Conservation (phyloP, 345 rosid species). For the Eucalyptus cloeziana region DNA sequence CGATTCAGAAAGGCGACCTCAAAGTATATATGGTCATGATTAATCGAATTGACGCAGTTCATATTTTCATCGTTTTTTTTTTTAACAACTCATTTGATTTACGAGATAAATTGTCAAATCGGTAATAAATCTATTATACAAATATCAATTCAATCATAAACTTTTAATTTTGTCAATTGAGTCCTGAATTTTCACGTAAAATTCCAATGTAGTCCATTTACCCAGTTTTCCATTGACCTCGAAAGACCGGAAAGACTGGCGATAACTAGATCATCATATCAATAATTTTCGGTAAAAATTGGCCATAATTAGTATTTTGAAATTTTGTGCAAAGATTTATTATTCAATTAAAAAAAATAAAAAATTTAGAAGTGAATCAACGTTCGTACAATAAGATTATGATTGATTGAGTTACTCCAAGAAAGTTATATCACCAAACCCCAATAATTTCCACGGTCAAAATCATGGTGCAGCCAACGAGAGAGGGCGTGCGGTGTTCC, state of each 20-base stretch:
- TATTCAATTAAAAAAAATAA: rapidly evolving
- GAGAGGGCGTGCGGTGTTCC: not conserved
- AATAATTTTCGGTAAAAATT: rapidly evolving
- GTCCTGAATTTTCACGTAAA: rapidly evolving
- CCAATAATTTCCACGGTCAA: not conserved
- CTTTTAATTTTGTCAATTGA: not conserved
- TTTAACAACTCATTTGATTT: not conserved
- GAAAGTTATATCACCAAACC: not conserved
- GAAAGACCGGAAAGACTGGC: rapidly evolving
- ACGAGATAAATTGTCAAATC: rapidly evolving
- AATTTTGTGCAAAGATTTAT: not conserved
- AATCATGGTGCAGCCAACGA: not conserved
- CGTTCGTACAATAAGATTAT: not conserved
- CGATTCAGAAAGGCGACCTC: not conserved
- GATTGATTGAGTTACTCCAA: not conserved
- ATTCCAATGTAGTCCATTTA: not conserved
- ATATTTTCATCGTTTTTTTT: not conserved
- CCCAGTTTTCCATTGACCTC: rapidly evolving
- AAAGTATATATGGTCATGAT: not conserved
- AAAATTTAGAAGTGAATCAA: not conserved
- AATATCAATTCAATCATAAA: rapidly evolving
- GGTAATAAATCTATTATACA: rapidly evolving
- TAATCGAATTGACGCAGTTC: not conserved
- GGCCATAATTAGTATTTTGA: rapidly evolving
- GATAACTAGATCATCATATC: not conserved